These are phyloP conservation scores for Biscogniauxia sp. DNA, from an alignment of 2,329 filamentous ascomycete species.

Conservation along the genomic window DNA sequence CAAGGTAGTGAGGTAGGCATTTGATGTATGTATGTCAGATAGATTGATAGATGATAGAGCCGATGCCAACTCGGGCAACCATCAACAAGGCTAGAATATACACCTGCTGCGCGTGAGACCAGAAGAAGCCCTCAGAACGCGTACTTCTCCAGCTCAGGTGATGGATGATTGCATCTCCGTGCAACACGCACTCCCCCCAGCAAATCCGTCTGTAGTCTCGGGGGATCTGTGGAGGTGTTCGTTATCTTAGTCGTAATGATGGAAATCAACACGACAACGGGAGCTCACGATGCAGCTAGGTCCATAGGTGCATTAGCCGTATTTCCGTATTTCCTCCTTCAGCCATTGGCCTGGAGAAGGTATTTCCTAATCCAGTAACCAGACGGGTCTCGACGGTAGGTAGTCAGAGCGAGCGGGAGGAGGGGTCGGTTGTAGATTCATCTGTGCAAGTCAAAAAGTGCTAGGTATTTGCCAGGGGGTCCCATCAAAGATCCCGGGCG, in stretches of 20 bases:
- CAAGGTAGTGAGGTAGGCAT: too few relatives aligned
- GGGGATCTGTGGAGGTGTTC: not conserved
- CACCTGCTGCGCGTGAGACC: not conserved
- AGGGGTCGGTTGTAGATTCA: not conserved
- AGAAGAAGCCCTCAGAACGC: not conserved
- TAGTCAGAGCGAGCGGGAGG: not conserved
- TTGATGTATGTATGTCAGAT: not conserved
- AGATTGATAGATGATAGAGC: not conserved
- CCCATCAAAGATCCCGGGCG: not conserved
- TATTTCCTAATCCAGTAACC: not conserved
- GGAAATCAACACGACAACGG: not conserved
- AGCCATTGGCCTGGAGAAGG: not conserved
- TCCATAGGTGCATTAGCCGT: not conserved
- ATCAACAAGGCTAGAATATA: not conserved
- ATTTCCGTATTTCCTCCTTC: not conserved
- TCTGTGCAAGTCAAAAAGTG: not conserved
- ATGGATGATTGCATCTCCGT: not conserved
- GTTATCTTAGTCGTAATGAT: not conserved
- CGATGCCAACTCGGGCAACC: not conserved
- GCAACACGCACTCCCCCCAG: not conserved
- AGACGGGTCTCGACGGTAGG: not conserved
- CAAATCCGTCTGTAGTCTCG: not conserved
- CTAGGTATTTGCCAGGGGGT: not conserved
- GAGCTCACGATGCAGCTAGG: not conserved
- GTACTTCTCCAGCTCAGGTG: not conserved